Evolutionary conservation across 2,329 filamentous ascomycete genomes (phyloP), one percentile per base, ranked within the genome.

Genomic region (Clarireedia hainanense): DNA sequence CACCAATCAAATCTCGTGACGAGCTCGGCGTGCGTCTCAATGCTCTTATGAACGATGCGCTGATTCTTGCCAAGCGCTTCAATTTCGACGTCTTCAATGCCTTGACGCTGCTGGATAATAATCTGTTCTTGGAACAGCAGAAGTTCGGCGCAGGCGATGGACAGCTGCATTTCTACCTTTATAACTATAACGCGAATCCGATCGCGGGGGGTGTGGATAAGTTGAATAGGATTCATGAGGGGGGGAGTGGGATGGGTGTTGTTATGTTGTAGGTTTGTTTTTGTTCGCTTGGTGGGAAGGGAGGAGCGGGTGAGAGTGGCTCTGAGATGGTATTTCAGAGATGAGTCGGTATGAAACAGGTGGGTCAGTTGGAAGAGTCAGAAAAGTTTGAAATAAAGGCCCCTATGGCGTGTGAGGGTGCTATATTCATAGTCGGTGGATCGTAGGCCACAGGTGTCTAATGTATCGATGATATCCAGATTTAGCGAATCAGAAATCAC

Each of bases 1-100:
- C 73, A 2, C 72, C 76, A 45, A 76, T 81, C 4, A 67, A 75
- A 7, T 74, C 83, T 65, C 78, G 75, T 63, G 55, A 71, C 15
- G 81, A 82, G 30, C 78, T 95, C 63, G 91, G 91, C 74, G 75
- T 78, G n/a, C 84, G 92, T 26, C 79, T 99, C 60, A 91, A 95
- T 70, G 74, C 78, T 46, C 77, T 99, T 60, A 80, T 95, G 57
- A 83, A 86, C 64, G 94, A 99, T 70, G 88, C 89, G 0, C 77
- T 99, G 54, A 88, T 96, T 64, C 76, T 95, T 52, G 91, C 91
- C 57, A 96, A 96, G 77, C 81, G 84, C 63, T 71, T 75, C 68
- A 85, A 87, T 62, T 96, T 97, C 68, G 94, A 99, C 70, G 94
- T 99, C 57, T 95, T 97, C 78, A 99, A 99, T 68, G 92, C 91